Evolutionary conservation across 148 eudicot species (phyloP), one percentile per base, ranked within the genome.

Genomic region (Amaranthus palmeri): DNA sequence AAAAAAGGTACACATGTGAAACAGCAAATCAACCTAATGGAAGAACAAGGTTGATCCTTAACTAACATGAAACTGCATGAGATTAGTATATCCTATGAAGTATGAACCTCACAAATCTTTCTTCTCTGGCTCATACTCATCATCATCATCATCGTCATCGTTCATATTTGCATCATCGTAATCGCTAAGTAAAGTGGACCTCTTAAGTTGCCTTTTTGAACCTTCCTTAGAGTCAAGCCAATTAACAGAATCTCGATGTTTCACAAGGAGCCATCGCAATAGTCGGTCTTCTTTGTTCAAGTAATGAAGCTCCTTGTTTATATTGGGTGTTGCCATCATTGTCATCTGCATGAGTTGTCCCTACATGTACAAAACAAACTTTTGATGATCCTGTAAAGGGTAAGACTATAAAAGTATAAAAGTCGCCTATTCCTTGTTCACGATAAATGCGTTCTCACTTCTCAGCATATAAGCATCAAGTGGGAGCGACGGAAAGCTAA

Each of bases 281-380:
- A 95, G 78, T 61, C 97, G 86, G 76, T 95, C 98, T 80, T 95
- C 98, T 79, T 89, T 91, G 88, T 91, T 95, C 77, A 91, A 75
- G 77, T 95, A 91, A 42, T 82, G 92, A 62, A 95, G 86, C 88
- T 91, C 98, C 59, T 82, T 73, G 82, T 91, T 91, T 53, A 95
- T 78, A 75, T 76, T 91, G 64, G 98, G 98, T 10, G 96, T 90
- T 25, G 97, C 84, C 98, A 95, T 89, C 93, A 91, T 88, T 49
- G 97, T 89, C 97, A 95, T 88, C 76, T 95, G 97, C 88, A 88
- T 79, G 53, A 95, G 83, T 72, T 88, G 79, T 72, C 88, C 98
- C 98, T 95, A 74, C 44, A 63, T 40, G 44, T 25, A 53, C 41
- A 14, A 44, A 65, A 50, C 59, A 48, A 61, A n/a, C 2, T 44